Evolutionary conservation across 768 basidiomycete genomes (phyloP).

Genomic region (Serendipita sp.): DNA sequence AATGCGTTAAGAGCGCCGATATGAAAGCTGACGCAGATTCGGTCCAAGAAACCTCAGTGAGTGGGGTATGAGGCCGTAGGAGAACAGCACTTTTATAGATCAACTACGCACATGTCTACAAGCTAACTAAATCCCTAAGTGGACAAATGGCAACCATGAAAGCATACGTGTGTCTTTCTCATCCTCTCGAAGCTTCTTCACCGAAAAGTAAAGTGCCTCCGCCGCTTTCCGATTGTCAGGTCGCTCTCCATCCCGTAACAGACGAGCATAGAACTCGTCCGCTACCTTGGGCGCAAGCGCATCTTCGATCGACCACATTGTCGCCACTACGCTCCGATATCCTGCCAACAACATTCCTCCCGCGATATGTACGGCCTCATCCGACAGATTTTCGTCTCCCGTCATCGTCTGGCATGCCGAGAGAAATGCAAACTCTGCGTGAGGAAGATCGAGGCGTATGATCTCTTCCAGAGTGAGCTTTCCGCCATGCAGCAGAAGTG

Average conservation of each 20-base stretch:
- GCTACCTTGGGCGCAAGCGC: constrained; percentile 21
- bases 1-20: too few relatives aligned
- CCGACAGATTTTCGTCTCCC: constrained; percentile 19
- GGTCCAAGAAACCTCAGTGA: too few relatives aligned
- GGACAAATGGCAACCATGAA: not conserved
- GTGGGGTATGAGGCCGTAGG: too few relatives aligned
- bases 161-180: not conserved
- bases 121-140: not conserved
- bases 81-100: too few relatives aligned
- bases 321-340: constrained; percentile 22
- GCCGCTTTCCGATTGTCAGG: not conserved
- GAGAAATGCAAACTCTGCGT: constrained; percentile 25
- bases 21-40: too few relatives aligned
- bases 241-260: not conserved
- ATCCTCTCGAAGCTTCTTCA: not conserved
- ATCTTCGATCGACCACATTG: constrained; percentile 30
- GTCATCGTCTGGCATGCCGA: constrained; percentile 31
- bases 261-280: constrained; percentile 18
- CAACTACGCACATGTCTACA: too few relatives aligned
- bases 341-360: constrained; percentile 24
- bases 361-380: constrained; percentile 27
- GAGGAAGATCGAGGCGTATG: constrained; percentile 5
- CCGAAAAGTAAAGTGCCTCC: not conserved
- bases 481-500: not conserved
- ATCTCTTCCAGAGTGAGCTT: not conserved